These are phyloP conservation scores for Alnus rubra DNA, from an alignment of 306 rosid genomes.

Conservation along the genomic window DNA sequence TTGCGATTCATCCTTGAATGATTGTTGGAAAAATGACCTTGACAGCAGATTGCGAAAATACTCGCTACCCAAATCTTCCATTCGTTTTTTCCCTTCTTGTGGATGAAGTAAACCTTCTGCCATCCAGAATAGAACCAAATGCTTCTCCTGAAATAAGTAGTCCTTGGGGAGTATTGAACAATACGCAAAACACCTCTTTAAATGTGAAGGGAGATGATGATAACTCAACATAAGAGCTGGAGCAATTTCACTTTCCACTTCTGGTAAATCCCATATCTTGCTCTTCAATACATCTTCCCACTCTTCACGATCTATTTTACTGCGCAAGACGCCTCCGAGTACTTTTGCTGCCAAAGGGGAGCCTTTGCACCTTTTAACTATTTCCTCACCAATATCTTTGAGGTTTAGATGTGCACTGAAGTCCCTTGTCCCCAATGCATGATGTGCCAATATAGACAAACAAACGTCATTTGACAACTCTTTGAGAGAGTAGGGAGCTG, in stretches of 20 bases:
- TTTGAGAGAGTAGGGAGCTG: not conserved
- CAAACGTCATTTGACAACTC: not conserved
- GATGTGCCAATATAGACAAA: slow-evolving; percentile 3
- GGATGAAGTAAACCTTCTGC: not conserved
- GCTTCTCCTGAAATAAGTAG: not conserved
- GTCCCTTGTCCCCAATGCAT: slow-evolving; percentile 4
- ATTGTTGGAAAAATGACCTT: not conserved
- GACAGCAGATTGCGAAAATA: not conserved
- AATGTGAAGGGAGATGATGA: not conserved
- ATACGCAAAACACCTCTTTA: slow-evolving; percentile 19
- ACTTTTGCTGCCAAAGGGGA: slow-evolving; percentile 9
- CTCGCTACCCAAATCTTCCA: not conserved
- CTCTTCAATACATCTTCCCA: not conserved
- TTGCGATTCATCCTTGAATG: not conserved
- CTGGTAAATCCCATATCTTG: not conserved
- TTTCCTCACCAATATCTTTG: not conserved
- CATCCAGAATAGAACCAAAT: not conserved
- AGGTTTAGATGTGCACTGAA: not conserved
- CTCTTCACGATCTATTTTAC: not conserved
- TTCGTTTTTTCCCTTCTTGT: too few relatives aligned
- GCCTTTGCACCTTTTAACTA: not conserved
- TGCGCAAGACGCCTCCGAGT: slow-evolving; percentile 1
- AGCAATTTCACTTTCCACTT: not conserved
- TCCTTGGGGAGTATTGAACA: slow-evolving; percentile 13
- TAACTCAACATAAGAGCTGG: slow-evolving; percentile 11